phyloP scores from a whole-genome alignment of 257 asterid species.

The Solanum pinnatisectum region DNA sequence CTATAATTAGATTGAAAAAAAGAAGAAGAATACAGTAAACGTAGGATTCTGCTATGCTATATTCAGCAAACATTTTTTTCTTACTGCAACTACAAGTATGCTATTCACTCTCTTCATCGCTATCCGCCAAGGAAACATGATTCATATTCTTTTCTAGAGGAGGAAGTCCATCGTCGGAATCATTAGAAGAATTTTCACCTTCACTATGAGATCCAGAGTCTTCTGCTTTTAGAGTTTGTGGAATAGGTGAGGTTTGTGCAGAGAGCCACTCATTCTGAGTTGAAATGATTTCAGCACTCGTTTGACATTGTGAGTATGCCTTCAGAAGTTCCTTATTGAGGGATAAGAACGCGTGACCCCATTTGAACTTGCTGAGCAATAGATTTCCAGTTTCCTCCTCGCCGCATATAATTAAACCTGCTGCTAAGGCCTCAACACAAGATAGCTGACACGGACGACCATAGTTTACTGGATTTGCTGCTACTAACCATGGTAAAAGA shows the following conservation, averaged over 20 bases:
- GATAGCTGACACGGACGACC: slow-evolving; percentile 96
- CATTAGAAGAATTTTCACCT: slow-evolving; percentile 31
- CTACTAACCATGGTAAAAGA: slow-evolving; percentile 97
- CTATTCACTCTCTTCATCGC: slow-evolving; percentile 56
- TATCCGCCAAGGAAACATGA: slow-evolving; percentile 50
- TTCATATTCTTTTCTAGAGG: slow-evolving; percentile 94
- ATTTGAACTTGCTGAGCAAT: slow-evolving; percentile 81
- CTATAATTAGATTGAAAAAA: not conserved
- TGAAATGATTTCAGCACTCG: slow-evolving; percentile 55
- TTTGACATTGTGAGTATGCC: slow-evolving; percentile 68
- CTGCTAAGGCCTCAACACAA: slow-evolving; percentile 97
- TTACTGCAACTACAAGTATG: not conserved
- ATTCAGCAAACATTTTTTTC: not conserved
- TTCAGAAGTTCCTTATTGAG: slow-evolving; percentile 85
- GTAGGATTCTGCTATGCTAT: not conserved
- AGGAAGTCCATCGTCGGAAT: slow-evolving; percentile 84
- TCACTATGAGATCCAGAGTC: slow-evolving; percentile 18
- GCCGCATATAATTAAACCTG: slow-evolving; percentile 87
- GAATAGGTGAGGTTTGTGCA: slow-evolving; percentile 38
- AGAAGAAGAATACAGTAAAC: not conserved
- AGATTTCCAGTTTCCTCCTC: slow-evolving; percentile 75
- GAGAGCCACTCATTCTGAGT: slow-evolving; percentile 85
- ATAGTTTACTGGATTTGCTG: slow-evolving; percentile 98
- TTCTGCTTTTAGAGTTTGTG: slow-evolving; percentile 29
- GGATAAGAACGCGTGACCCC: slow-evolving; percentile 98